phyloP scores from a whole-genome alignment of 371 early-diverging fungal species.

The Rhizopus stolonifer region DNA sequence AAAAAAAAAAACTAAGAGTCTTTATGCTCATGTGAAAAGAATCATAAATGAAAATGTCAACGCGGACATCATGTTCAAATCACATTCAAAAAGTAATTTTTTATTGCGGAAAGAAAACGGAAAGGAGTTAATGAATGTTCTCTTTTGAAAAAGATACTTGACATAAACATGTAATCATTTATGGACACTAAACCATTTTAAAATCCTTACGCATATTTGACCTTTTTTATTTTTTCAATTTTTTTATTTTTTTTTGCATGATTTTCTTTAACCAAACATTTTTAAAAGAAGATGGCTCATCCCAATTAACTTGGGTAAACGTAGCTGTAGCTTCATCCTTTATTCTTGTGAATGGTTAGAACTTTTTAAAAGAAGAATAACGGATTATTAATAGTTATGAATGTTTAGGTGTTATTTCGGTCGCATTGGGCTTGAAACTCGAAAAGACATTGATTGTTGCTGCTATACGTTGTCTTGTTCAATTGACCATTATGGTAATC shows the following conservation, averaged over 20 bases:
- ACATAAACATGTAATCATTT: no score
- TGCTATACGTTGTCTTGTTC: constrained; percentile 59
- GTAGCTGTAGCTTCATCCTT: constrained; percentile 52
- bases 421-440: constrained; percentile 54
- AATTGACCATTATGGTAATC: constrained; percentile 61
- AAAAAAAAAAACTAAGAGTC: no score
- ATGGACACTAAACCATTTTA: no score
- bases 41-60: no score
- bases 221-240: neutral
- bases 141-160: no score
- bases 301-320: constrained; percentile 37
- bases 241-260: neutral
- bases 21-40: no score
- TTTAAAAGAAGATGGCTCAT: neutral
- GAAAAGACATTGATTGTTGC: constrained; percentile 59
- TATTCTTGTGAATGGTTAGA: constrained; percentile 47
- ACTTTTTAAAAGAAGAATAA: neutral
- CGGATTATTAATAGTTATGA: neutral
- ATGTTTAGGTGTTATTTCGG: constrained; percentile 56
- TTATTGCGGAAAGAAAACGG: no score
- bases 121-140: no score
- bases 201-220: neutral
- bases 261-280: neutral
- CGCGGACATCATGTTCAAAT: no score
- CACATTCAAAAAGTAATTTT: no score